Conservation (phyloP, 1,139 yeast species). For the Protomyces macrosporus region DNA sequence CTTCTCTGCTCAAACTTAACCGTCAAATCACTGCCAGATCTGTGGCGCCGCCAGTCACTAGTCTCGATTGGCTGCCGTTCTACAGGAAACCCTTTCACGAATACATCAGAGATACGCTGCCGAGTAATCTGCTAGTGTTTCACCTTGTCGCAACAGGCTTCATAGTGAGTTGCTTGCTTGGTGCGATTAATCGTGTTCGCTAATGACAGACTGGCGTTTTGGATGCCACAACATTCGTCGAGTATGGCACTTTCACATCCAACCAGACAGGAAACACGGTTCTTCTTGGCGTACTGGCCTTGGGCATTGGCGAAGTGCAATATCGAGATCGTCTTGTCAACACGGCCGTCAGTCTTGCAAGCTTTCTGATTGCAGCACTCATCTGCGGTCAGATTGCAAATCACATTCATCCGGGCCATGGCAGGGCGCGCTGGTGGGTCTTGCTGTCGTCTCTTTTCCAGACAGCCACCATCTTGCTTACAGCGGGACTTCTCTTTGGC, state of each 20-base stretch:
- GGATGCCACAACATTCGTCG: slow-evolving; percentile 22
- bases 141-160: slow-evolving; percentile 21
- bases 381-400: slow-evolving; percentile 10
- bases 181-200: not conserved
- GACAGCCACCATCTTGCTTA: slow-evolving; percentile 4
- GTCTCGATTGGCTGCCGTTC: not conserved
- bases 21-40: not conserved
- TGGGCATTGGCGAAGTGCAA: not conserved
- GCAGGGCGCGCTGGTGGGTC: slow-evolving; percentile 13
- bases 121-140: slow-evolving; percentile 1
- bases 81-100: not conserved
- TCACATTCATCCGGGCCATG: not conserved
- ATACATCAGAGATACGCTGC: slow-evolving; percentile 4
- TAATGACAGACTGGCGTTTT: slow-evolving; percentile 7
- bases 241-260: slow-evolving; percentile 18
- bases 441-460: not conserved
- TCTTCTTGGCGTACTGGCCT: slow-evolving; percentile 4
- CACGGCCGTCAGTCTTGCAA: slow-evolving; percentile 5
- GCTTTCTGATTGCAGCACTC: slow-evolving; percentile 2
- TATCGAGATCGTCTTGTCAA: not conserved
- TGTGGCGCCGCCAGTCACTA: not conserved
- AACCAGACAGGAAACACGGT: slow-evolving; percentile 21
- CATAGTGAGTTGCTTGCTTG: not conserved
- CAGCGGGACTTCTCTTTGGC: slow-evolving; percentile 3
- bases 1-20: no score